A percentile compares a stretch with the other conserved stretches of the same genome.
Evolutionary conservation across 2,329 filamentous ascomycete species (phyloP).

Genomic region (Didymella pinodella): DNA sequence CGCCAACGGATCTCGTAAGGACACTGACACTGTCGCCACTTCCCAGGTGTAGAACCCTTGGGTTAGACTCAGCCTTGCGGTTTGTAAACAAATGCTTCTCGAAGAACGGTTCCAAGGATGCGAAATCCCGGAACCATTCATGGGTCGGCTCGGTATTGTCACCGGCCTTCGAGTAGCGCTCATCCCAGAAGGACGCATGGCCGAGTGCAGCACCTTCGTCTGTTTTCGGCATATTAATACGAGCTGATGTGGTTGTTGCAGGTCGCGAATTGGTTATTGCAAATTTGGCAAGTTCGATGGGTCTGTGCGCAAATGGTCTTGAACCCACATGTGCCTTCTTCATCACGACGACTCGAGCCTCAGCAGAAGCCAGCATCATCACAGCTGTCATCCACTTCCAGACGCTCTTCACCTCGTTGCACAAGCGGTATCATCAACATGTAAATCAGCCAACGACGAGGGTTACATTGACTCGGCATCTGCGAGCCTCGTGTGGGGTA

Average conservation of each 20-base stretch:
- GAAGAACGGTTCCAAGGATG: neutral
- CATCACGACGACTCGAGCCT: neutral
- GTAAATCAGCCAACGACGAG: neutral
- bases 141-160: conserved; percentile 55
- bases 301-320: conserved; percentile 8
- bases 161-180: conserved; percentile 53
- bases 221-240: conserved; percentile 16
- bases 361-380: neutral
- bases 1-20: no score
- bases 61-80: neutral
- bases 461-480: conserved; percentile 6
- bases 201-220: conserved; percentile 21
- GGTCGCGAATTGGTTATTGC: neutral
- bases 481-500: conserved; percentile 23
- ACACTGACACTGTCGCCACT: neutral
- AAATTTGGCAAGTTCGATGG: conserved; percentile 6
- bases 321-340: neutral
- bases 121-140: conserved; percentile 44
- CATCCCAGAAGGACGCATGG: conserved; percentile 58
- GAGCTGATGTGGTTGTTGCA: neutral
- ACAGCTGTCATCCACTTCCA: neutral
- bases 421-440: neutral
- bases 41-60: neutral
- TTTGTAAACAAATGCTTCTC: neutral
- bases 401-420: neutral